Evolutionary conservation across 345 rosid genomes (phyloP).

Genomic region (Euphorbia peplus): DNA sequence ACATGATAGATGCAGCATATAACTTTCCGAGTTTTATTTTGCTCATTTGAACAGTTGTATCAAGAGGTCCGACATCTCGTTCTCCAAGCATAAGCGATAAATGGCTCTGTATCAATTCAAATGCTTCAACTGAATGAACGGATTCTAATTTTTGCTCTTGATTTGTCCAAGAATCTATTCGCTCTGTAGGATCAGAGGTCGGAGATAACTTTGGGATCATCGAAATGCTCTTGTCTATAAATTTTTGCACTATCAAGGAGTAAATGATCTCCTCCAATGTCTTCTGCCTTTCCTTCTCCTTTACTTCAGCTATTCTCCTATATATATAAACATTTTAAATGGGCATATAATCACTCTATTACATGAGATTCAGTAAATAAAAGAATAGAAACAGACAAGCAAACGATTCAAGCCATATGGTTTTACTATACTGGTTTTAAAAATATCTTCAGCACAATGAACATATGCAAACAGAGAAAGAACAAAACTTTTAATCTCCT

Average conservation of each 20-base stretch:
- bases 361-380: not conserved
- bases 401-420: not conserved
- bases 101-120: constrained; percentile 91
- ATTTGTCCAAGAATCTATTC: constrained; percentile 91
- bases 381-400: not conserved
- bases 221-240: constrained; percentile 56
- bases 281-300: constrained; percentile 63
- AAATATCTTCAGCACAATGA: not conserved
- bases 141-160: constrained; percentile 82
- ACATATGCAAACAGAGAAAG: not conserved
- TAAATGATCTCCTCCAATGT: constrained; percentile 77
- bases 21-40: constrained; percentile 87
- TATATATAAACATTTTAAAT: constrained; percentile 4
- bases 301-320: constrained; percentile 90
- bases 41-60: constrained; percentile 64
- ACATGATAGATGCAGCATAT: constrained; percentile 91
- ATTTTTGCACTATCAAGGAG: constrained; percentile 74
- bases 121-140: constrained; percentile 88
- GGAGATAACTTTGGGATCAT: constrained; percentile 70
- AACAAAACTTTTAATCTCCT: not conserved
- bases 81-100: constrained; percentile 76
- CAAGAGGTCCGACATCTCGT: constrained; percentile 65
- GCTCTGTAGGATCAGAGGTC: constrained; percentile 72
- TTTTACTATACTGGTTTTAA: not conserved
- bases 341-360: constrained; percentile 3